Evolutionary conservation across 179 eudicot genomes (phyloP).

Genomic region (Spergularia azorica): DNA sequence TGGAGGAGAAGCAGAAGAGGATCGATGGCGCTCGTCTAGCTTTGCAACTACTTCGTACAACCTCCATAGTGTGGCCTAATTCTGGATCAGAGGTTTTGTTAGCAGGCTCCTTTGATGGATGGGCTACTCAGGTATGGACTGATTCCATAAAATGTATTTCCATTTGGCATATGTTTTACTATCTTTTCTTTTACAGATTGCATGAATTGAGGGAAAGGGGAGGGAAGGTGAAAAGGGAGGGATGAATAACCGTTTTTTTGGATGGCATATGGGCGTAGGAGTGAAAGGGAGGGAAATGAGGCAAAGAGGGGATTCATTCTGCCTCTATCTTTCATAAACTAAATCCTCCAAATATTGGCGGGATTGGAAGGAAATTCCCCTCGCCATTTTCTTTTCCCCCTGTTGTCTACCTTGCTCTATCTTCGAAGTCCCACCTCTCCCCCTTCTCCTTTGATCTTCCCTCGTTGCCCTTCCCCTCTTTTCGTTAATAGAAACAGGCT

Average conservation of each 20-base stretch:
- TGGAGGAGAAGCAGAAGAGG: slow-evolving; percentile 67
- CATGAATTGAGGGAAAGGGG: not conserved
- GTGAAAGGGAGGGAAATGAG: not conserved
- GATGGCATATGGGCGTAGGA: not conserved
- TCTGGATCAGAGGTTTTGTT: slow-evolving; percentile 78
- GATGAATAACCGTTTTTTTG: too few relatives aligned
- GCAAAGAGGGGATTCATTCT: not conserved
- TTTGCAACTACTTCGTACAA: slow-evolving; percentile 56
- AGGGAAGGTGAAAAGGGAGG: not conserved
- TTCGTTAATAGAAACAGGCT: too few relatives aligned
- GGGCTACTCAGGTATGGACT: slow-evolving; percentile 75
- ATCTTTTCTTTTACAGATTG: not conserved
- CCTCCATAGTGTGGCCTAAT: slow-evolving; percentile 74
- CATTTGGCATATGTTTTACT: not conserved
- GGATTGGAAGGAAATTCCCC: too few relatives aligned
- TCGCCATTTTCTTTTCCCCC: too few relatives aligned
- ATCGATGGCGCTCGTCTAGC: slow-evolving; percentile 58
- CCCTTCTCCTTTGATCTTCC: too few relatives aligned
- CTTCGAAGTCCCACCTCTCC: too few relatives aligned
- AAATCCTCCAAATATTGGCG: not conserved
- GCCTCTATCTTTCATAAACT: not conserved
- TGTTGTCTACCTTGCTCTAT: too few relatives aligned
- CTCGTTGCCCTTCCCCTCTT: too few relatives aligned
- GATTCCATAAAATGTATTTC: not conserved
- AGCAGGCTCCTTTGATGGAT: slow-evolving; percentile 90